Conservation (phyloP, 1,284 basidiomycete species). For the Apiotrichum domesticum region DNA sequence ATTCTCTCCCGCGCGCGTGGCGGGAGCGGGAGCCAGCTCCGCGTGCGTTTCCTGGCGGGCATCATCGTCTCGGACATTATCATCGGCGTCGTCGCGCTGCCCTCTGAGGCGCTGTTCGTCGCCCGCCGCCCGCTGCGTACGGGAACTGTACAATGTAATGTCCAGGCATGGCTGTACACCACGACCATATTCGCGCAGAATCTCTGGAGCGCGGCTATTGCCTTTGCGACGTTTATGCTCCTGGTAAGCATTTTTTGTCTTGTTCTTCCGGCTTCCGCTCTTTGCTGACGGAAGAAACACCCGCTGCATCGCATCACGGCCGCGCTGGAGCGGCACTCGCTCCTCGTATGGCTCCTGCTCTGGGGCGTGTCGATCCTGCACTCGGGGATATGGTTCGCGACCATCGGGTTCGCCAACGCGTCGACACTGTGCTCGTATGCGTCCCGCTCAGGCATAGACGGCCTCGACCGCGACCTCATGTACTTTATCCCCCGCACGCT, state of each 20-base stretch:
- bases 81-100: slow-evolving; percentile 30
- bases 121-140: slow-evolving; percentile 17
- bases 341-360: slow-evolving; percentile 22
- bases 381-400: slow-evolving; percentile 32
- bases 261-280: too few relatives aligned
- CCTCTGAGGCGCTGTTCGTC: slow-evolving; percentile 25
- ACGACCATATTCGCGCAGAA: slow-evolving; percentile 38
- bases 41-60: slow-evolving; percentile 36
- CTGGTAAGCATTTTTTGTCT: slow-evolving; percentile 23
- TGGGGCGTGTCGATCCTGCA: slow-evolving; percentile 31
- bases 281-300: slow-evolving; percentile 25
- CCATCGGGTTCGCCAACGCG: slow-evolving; percentile 25
- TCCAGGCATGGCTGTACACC: slow-evolving; percentile 31
- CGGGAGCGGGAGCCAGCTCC: slow-evolving; percentile 19
- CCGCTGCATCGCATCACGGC: slow-evolving; percentile 34
- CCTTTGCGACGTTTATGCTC: slow-evolving; percentile 36
- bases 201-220: slow-evolving; percentile 40
- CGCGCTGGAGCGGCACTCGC: slow-evolving; percentile 31
- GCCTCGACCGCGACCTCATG: slow-evolving; percentile 31
- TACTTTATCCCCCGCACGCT: slow-evolving; percentile 42
- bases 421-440: slow-evolving; percentile 40
- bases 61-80: slow-evolving; percentile 40
- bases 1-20: slow-evolving; percentile 28
- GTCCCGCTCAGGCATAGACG: neutral
- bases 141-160: slow-evolving; percentile 27